These are phyloP conservation scores for Pseudocercospora pini-densiflorae DNA, from an alignment of 2,329 filamentous ascomycete genomes.

Conservation along the genomic window DNA sequence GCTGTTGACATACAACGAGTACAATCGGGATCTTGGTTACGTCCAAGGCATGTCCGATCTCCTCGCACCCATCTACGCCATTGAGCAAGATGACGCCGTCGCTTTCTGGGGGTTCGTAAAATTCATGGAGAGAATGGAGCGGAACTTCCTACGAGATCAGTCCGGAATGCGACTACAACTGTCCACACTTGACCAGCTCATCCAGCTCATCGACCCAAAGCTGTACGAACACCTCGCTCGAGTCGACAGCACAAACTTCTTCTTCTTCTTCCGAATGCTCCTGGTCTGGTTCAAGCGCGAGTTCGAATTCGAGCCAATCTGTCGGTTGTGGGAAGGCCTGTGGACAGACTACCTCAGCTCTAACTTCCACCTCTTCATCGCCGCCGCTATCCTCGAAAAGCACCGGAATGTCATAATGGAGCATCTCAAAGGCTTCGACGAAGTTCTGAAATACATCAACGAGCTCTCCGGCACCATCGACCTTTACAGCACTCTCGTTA, in stretches of 20 bases:
- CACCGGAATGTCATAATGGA: slow-evolving; percentile 96
- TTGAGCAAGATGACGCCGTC: slow-evolving; percentile 94
- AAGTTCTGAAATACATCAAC: slow-evolving; percentile 98
- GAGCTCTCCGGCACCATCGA: slow-evolving; percentile 94
- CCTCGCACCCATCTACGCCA: slow-evolving; percentile 92
- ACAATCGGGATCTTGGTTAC: slow-evolving; percentile 93
- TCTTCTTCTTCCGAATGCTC: slow-evolving; percentile 99
- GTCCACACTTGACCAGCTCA: slow-evolving; percentile 87
- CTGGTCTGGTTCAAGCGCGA: slow-evolving; percentile 99
- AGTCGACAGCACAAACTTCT: slow-evolving; percentile 97
- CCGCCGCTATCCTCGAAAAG: slow-evolving; percentile 91
- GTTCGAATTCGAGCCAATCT: slow-evolving; percentile 85
- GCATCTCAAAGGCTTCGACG: slow-evolving; percentile 92
- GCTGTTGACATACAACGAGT: slow-evolving; percentile 97
- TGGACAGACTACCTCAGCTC: slow-evolving; percentile 93
- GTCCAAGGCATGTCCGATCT: slow-evolving; percentile 99
- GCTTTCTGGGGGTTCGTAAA: slow-evolving; percentile 96
- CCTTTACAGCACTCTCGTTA: slow-evolving; percentile 79
- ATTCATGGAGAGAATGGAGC: slow-evolving; percentile 98
- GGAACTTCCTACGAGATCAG: slow-evolving; percentile 94
- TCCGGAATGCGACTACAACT: slow-evolving; percentile 95
- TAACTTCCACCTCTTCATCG: slow-evolving; percentile 93
- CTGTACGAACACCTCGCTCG: slow-evolving; percentile 88
- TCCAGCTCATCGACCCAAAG: slow-evolving; percentile 95
- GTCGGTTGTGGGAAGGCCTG: slow-evolving; percentile 86